Evolutionary conservation across 148 eudicot species (phyloP).

Genomic region (Dianthus caryophyllus): DNA sequence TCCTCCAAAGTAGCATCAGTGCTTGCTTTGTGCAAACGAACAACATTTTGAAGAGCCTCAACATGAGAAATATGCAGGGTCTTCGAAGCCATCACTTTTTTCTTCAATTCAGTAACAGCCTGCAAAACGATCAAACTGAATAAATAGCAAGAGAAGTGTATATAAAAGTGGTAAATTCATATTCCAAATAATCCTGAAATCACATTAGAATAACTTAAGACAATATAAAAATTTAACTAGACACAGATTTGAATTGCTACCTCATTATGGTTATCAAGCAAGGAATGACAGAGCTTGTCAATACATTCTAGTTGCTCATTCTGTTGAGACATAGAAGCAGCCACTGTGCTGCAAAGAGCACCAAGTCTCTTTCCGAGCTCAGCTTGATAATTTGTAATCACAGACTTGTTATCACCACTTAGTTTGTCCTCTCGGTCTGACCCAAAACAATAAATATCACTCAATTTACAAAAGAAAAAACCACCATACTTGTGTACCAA

Average conservation of each 20-base stretch:
- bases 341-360: constrained; percentile 52
- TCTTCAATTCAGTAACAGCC: constrained; percentile 68
- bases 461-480: not conserved
- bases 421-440: constrained; percentile 84
- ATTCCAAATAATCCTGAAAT: not conserved
- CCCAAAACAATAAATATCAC: constrained; percentile 12
- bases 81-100: constrained; percentile 59
- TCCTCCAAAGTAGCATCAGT: constrained; percentile 78
- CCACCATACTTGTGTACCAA: not conserved
- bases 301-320: constrained; percentile 65
- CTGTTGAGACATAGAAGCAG: constrained; percentile 57
- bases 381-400: constrained; percentile 51
- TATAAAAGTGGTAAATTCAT: not conserved
- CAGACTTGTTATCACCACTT: constrained; percentile 68
- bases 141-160: not conserved
- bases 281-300: constrained; percentile 62
- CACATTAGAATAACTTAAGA: not conserved
- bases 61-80: constrained; percentile 67
- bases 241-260: constrained; percentile 28
- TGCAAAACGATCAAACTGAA: constrained; percentile 15
- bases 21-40: constrained; percentile 74
- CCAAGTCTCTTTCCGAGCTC: constrained; percentile 58
- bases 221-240: not conserved
- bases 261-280: constrained; percentile 61
- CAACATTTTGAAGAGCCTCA: constrained; percentile 88